phyloP scores from a whole-genome alignment of 208 protist species.

The Zelonia costaricensis region DNA sequence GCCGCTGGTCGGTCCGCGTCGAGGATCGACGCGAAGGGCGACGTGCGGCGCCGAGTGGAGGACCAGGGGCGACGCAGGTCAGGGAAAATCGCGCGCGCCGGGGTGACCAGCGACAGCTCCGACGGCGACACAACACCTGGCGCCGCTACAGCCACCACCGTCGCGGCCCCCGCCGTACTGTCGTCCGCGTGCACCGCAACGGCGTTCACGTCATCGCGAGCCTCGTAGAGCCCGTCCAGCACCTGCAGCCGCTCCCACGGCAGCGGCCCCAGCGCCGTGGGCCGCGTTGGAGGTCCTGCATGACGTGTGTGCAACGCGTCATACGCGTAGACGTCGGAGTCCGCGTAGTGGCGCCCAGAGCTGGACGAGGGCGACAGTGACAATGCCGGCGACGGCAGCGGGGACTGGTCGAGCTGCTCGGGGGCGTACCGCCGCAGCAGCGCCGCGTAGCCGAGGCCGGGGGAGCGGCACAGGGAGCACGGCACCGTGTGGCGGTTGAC shows the following conservation, averaged over 20 bases:
- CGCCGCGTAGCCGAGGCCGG: slow-evolving; percentile 13
- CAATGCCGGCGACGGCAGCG: neutral
- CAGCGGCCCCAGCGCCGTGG: too few species aligned
- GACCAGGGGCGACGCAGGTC: neutral
- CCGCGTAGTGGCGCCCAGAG: slow-evolving; percentile 17
- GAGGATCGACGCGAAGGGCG: too few species aligned
- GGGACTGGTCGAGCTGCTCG: neutral
- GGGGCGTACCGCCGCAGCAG: slow-evolving; percentile 21
- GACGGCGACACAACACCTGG: neutral
- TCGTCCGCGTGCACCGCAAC: neutral
- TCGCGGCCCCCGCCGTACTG: too few species aligned
- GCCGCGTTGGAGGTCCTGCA: neutral
- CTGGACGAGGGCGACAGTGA: neutral
- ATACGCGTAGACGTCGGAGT: slow-evolving; percentile 26
- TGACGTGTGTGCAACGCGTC: slow-evolving; percentile 7
- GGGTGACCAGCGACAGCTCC: neutral
- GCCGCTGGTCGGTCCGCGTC: too few species aligned
- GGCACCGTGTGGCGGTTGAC: slow-evolving; percentile 31
- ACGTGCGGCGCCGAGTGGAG: too few species aligned
- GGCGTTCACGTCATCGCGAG: too few species aligned
- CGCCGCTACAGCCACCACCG: neutral
- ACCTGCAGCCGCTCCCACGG: neutral
- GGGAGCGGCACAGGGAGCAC: slow-evolving; percentile 25
- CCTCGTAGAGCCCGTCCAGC: too few species aligned
- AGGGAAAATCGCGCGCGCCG: slow-evolving; percentile 7